Evolutionary conservation across 352 stramenopile species (phyloP).

Genomic region (Phytopythium cucurbitacearum): DNA sequence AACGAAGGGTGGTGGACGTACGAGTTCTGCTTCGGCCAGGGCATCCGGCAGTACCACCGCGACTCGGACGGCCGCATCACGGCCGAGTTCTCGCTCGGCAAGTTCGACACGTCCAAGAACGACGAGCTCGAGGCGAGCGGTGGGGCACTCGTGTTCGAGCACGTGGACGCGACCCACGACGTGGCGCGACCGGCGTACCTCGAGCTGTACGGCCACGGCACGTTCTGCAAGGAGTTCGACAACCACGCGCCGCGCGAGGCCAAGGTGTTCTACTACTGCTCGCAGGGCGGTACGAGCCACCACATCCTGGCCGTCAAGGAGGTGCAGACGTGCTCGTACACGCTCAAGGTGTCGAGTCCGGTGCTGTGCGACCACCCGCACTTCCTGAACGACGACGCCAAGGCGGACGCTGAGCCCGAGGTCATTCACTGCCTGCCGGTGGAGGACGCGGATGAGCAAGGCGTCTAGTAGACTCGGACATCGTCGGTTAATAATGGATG

Average conservation of each 20-base stretch:
- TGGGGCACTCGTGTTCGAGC: slow-evolving; percentile 56
- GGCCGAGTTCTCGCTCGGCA: slow-evolving; percentile 64
- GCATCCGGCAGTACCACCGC: slow-evolving; percentile 72
- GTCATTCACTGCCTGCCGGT: slow-evolving; percentile 71
- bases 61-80: slow-evolving; percentile 59
- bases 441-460: background rate
- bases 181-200: slow-evolving; percentile 59
- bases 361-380: slow-evolving; percentile 78
- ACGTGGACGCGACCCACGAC: slow-evolving; percentile 79
- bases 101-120: slow-evolving; percentile 49
- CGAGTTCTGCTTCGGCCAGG: slow-evolving; percentile 74
- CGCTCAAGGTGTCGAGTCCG: slow-evolving; percentile 73
- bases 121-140: slow-evolving; percentile 33
- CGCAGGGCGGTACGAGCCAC: slow-evolving; percentile 50
- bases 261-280: slow-evolving; percentile 77
- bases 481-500: background rate
- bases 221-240: slow-evolving; percentile 73
- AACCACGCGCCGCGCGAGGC: slow-evolving; percentile 49
- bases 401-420: slow-evolving; percentile 41
- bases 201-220: slow-evolving; percentile 65
- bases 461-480: background rate
- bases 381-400: slow-evolving; percentile 70
- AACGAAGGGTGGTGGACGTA: slow-evolving; percentile 86
- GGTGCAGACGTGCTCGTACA: slow-evolving; percentile 79
- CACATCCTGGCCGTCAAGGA: slow-evolving; percentile 78